phyloP scores from a whole-genome alignment of 2,329 filamentous ascomycete species.

The Neonectria punicea region DNA sequence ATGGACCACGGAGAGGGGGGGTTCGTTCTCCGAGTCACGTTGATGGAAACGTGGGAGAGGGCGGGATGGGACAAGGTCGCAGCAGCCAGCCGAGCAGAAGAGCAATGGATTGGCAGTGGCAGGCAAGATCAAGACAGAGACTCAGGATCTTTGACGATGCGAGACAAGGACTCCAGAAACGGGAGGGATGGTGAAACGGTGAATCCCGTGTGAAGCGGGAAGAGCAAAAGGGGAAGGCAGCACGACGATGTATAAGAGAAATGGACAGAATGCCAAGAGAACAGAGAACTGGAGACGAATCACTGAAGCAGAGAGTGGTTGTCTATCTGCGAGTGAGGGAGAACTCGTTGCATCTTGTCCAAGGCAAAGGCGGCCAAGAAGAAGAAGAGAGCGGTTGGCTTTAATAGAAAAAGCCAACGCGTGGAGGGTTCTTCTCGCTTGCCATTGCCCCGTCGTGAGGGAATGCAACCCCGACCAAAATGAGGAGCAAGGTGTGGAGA shows the following conservation, averaged over 20 bases:
- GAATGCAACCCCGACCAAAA: conserved; percentile 24
- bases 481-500: conserved; percentile 32
- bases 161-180: conserved; percentile 37
- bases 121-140: conserved; percentile 25
- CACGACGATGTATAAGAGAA: conserved; percentile 18
- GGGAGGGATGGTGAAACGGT: conserved; percentile 41
- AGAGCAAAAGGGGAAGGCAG: conserved; percentile 1
- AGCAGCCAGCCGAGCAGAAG: conserved; percentile 36
- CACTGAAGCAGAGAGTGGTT: conserved; percentile 3
- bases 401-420: conserved; percentile 32
- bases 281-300: conserved; percentile 6
- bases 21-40: conserved; percentile 5
- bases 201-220: conserved; percentile 36
- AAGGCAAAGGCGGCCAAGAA: not conserved
- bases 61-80: conserved; percentile 35
- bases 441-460: conserved; percentile 23
- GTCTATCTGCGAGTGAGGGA: not conserved
- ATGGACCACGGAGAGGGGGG: conserved; percentile 11
- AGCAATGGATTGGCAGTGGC: conserved; percentile 22
- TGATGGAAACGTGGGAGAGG: conserved; percentile 36
- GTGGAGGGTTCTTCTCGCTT: conserved; percentile 7
- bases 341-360: not conserved
- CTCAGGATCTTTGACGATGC: conserved; percentile 21
- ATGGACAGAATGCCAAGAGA: conserved; percentile 6
- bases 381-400: conserved; percentile 16